Conservation (phyloP, 371 early-diverging fungal genomes). For the Fennellomyces sp. region DNA sequence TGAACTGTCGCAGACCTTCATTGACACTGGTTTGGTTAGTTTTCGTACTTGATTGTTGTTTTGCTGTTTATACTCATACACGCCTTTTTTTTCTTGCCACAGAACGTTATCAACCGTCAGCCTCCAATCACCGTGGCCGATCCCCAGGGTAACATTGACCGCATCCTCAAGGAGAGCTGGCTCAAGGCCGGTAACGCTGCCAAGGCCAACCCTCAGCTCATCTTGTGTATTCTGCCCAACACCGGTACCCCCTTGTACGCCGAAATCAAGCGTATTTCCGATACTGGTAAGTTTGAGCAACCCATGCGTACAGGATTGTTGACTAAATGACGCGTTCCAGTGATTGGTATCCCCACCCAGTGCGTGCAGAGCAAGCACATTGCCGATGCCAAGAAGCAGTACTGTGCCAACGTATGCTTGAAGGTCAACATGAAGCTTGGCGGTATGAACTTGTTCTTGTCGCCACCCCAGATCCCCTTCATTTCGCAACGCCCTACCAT, state of each 20-base stretch:
- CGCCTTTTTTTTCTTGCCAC: slow-evolving; percentile 15
- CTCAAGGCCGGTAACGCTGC: slow-evolving; percentile 71
- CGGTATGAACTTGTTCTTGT: slow-evolving; percentile 75
- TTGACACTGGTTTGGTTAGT: slow-evolving; percentile 64
- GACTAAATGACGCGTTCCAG: slow-evolving; percentile 11
- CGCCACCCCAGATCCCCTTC: slow-evolving; percentile 56
- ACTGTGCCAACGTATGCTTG: slow-evolving; percentile 73
- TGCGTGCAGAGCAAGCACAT: slow-evolving; percentile 84
- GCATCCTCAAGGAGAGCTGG: slow-evolving; percentile 74
- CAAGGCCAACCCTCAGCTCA: slow-evolving; percentile 73
- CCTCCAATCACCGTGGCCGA: slow-evolving; percentile 79
- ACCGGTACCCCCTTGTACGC: slow-evolving; percentile 88
- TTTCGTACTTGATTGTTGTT: neutral
- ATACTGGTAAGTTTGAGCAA: slow-evolving; percentile 58
- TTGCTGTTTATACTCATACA: neutral
- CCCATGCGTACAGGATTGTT: too few species aligned
- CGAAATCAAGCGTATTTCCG: slow-evolving; percentile 93
- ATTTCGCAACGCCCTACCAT: slow-evolving; percentile 81
- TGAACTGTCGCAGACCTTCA: slow-evolving; percentile 52
- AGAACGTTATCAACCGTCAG: slow-evolving; percentile 51
- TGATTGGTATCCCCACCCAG: slow-evolving; percentile 89
- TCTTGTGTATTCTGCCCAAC: slow-evolving; percentile 86
- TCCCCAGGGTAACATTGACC: slow-evolving; percentile 70
- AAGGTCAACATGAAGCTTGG: slow-evolving; percentile 92
- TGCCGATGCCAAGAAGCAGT: slow-evolving; percentile 62